Conservation (phyloP, 208 protist species). For the Leishmania guyanensis region DNA sequence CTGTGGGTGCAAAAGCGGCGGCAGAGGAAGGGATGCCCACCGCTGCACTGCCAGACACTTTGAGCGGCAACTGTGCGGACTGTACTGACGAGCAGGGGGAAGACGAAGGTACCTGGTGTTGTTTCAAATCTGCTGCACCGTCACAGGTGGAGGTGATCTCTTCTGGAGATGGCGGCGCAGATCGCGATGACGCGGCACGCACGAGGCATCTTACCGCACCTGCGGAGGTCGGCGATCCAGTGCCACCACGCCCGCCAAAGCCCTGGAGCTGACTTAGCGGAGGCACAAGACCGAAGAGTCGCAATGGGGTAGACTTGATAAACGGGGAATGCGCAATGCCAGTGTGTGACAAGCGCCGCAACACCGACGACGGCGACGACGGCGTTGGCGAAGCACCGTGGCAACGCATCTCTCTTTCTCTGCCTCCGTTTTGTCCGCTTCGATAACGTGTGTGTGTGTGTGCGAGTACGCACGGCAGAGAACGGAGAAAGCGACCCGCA, state of each 20-base stretch:
- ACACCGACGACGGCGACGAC: neutral
- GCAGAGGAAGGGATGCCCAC: neutral
- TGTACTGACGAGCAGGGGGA: neutral
- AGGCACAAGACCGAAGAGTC: neutral
- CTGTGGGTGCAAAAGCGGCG: neutral
- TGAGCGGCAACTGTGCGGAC: neutral
- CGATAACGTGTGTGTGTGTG: constrained; percentile 1
- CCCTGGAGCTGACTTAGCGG: neutral
- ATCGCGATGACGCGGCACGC: neutral
- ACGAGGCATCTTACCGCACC: neutral
- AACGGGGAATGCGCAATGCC: neutral
- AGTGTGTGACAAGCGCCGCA: neutral
- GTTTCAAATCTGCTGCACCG: neutral
- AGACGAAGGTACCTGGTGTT: neutral
- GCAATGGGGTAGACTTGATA: neutral
- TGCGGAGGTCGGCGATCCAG: neutral
- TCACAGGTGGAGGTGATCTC: neutral
- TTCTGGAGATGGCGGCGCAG: neutral
- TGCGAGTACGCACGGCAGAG: neutral
- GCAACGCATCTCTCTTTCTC: neutral
- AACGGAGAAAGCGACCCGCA: neutral
- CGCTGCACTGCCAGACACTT: neutral
- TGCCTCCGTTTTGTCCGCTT: too few relatives aligned
- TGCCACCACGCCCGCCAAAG: neutral
- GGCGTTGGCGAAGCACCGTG: neutral